Conservation (phyloP, 23 red algal species). For the Gracilaria domingensis region DNA sequence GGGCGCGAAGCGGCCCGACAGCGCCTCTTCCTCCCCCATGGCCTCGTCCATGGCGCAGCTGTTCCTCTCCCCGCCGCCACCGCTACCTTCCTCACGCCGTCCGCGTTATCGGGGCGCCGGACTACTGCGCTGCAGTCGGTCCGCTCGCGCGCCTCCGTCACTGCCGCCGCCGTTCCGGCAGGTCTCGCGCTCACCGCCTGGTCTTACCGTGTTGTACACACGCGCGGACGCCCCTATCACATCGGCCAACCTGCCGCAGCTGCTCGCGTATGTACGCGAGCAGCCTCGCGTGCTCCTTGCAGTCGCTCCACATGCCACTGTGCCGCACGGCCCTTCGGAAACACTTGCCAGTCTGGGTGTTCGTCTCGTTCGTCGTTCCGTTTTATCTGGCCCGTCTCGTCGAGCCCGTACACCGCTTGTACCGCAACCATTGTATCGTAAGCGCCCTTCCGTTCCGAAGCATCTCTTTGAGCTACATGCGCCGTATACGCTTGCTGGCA, state of each 20-base stretch:
- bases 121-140: not conserved
- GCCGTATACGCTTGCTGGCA: constrained; percentile 63
- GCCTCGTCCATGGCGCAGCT: not conserved
- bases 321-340: constrained; percentile 4
- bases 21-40: not conserved
- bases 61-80: constrained; percentile 10
- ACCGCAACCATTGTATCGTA: not conserved
- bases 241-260: not conserved
- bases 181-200: not conserved
- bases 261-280: constrained; percentile 31
- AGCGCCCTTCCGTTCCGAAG: not conserved
- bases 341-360: constrained; percentile 15
- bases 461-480: constrained; percentile 57
- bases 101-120: not conserved
- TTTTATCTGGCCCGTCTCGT: constrained; percentile 12
- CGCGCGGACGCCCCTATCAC: constrained; percentile 17
- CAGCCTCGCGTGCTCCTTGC: constrained; percentile 21
- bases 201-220: constrained; percentile 14
- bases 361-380: constrained; percentile 26
- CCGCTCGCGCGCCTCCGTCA: not conserved
- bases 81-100: not conserved
- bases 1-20: too few species aligned
- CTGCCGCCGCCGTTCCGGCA: constrained; percentile 7
- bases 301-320: constrained; percentile 7
- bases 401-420: not conserved